phyloP scores from a whole-genome alignment of 106 monocot genomes.

The Amphibolis antarctica region DNA sequence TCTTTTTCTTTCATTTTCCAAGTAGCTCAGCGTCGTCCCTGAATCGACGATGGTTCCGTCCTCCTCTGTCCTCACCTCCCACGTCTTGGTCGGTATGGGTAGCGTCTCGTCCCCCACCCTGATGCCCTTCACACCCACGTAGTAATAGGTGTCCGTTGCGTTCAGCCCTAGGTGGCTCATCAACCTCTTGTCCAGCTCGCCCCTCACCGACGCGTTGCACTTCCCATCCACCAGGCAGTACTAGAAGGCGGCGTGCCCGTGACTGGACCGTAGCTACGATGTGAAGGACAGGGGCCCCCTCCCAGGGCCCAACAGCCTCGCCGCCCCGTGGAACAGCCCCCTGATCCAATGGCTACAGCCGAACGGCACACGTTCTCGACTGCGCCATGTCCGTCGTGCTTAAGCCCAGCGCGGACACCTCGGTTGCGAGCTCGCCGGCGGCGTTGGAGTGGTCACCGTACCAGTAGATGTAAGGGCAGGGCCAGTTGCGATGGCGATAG shows the following conservation, averaged over 20 bases:
- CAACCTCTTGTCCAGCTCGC: slow-evolving; percentile 49
- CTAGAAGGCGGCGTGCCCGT: slow-evolving; percentile 59
- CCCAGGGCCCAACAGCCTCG: slow-evolving; percentile 80
- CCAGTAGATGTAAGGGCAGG: slow-evolving; percentile 93
- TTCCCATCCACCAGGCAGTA: slow-evolving; percentile 85
- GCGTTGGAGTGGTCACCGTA: slow-evolving; percentile 90
- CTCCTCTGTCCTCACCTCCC: slow-evolving; percentile 10
- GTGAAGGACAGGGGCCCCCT: slow-evolving; percentile 78
- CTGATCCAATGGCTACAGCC: slow-evolving; percentile 90
- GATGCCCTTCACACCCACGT: slow-evolving; percentile 37
- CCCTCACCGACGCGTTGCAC: slow-evolving; percentile 45
- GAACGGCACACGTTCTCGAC: slow-evolving; percentile 39
- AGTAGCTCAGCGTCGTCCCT: slow-evolving; percentile 66
- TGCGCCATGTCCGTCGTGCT: slow-evolving; percentile 3
- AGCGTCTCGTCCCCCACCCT: slow-evolving; percentile 36
- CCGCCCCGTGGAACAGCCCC: slow-evolving; percentile 75
- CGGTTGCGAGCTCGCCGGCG: slow-evolving; percentile 78
- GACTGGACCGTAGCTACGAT: slow-evolving; percentile 55
- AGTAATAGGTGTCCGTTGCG: slow-evolving; percentile 52
- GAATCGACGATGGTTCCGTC: slow-evolving; percentile 80
- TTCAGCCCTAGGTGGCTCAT: slow-evolving; percentile 38
- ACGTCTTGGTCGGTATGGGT: slow-evolving; percentile 29
- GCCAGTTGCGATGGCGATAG: slow-evolving; percentile 9
- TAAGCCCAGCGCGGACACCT: slow-evolving; percentile 73
- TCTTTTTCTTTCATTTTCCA: no score